Percentiles rank a stretch among this genome's conserved stretches.
Conservation (phyloP, 2,329 filamentous ascomycete species). For the Neurospora sp. region DNA sequence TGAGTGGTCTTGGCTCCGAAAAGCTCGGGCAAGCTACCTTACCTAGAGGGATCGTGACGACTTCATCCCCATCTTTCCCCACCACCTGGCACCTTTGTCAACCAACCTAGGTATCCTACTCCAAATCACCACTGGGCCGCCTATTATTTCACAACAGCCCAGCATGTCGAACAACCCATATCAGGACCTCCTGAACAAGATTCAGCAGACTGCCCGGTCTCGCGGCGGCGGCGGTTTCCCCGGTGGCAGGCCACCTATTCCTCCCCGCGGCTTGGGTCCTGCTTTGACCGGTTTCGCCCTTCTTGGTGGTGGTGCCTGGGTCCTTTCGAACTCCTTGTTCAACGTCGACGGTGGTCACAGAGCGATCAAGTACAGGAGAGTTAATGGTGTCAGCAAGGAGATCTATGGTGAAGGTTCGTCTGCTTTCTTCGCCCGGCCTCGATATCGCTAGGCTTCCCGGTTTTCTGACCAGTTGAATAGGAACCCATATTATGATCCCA, state of each 20-base stretch:
- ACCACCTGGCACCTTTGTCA: neutral
- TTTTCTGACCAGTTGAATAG: slow-evolving; percentile 32
- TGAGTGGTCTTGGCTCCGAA: neutral
- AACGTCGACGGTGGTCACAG: slow-evolving; percentile 96
- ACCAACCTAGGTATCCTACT: neutral
- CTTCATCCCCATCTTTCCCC: neutral
- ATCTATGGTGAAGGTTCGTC: slow-evolving; percentile 84
- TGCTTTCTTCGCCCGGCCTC: slow-evolving; percentile 3
- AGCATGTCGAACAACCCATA: slow-evolving; percentile 30
- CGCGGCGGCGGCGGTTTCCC: slow-evolving; percentile 32
- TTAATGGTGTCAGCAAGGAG: slow-evolving; percentile 89
- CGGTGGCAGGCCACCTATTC: slow-evolving; percentile 32
- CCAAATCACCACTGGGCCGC: neutral
- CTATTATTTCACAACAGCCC: slow-evolving; percentile 8
- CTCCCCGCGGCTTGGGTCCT: slow-evolving; percentile 28
- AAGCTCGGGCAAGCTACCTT: neutral
- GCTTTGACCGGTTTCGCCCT: slow-evolving; percentile 33
- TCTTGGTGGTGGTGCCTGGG: slow-evolving; percentile 37
- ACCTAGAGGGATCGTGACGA: neutral
- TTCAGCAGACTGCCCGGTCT: slow-evolving; percentile 38
- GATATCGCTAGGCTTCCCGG: neutral
- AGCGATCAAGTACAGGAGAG: slow-evolving; percentile 93
- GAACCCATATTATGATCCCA: slow-evolving; percentile 86
- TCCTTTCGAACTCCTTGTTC: slow-evolving; percentile 55
- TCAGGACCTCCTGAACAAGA: slow-evolving; percentile 41